Conservation (phyloP, 2,329 filamentous ascomycete genomes). For the Cordyceps cateniannulata region DNA sequence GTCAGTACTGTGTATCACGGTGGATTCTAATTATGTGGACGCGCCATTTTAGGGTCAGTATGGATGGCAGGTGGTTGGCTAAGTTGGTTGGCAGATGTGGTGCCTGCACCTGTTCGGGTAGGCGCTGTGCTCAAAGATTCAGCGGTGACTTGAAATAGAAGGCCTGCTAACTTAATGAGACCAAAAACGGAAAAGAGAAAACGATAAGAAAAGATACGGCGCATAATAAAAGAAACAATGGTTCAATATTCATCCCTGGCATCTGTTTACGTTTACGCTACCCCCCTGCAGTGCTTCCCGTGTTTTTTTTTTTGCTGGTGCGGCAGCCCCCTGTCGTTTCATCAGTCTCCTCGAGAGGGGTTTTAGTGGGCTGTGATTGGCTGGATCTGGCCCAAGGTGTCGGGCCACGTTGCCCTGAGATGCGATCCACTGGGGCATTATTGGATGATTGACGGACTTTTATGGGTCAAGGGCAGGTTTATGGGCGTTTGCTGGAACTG, state of each 20-base stretch:
- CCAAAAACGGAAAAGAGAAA: background rate
- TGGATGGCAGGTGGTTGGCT: background rate
- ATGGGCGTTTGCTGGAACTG: no score
- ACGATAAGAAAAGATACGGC: background rate
- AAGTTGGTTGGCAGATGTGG: background rate
- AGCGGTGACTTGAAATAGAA: no score
- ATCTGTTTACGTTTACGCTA: background rate
- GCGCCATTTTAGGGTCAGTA: background rate
- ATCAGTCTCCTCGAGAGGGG: background rate
- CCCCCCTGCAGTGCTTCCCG: background rate
- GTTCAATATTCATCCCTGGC: background rate
- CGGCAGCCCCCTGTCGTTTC: conserved; percentile 2
- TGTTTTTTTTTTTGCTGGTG: background rate
- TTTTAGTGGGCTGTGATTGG: background rate
- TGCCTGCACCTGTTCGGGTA: background rate
- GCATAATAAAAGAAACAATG: background rate
- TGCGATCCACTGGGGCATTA: background rate
- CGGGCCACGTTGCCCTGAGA: conserved; percentile 4
- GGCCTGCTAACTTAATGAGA: no score
- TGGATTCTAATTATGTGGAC: background rate
- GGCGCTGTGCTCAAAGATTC: background rate
- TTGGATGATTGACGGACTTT: background rate
- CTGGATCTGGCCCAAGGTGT: background rate
- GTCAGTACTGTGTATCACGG: background rate
- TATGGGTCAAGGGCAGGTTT: background rate